Percentiles rank a stretch among this genome's conserved stretches.
These are phyloP conservation scores for Brassica balearica DNA, from an alignment of 441 rosid genomes.

Conservation along the genomic window DNA sequence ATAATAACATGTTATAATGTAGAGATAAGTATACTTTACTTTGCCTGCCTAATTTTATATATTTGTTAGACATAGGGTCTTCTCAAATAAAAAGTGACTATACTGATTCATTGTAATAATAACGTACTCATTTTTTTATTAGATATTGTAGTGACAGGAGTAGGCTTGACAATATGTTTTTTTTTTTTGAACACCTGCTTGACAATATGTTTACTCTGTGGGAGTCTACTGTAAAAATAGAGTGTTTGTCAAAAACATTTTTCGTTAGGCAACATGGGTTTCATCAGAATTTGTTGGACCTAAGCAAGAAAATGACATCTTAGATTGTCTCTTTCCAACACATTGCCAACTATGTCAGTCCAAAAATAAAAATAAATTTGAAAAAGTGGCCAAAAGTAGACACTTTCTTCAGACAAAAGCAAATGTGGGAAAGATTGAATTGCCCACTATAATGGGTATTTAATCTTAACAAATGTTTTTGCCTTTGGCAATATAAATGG, in stretches of 20 bases:
- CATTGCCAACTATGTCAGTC: constrained; percentile 48
- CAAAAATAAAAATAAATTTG: constrained; percentile 35
- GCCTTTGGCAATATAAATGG: constrained; percentile 34
- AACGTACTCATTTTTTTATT: too few species aligned
- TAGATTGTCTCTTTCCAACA: constrained; percentile 48
- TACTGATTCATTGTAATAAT: constrained; percentile 10
- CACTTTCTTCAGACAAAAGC: constrained; percentile 72
- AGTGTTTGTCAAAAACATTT: constrained; percentile 35
- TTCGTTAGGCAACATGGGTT: constrained; percentile 44
- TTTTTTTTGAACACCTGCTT: not conserved
- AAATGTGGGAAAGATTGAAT: constrained; percentile 49
- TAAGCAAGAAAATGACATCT: constrained; percentile 32
- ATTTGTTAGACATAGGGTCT: constrained; percentile 36
- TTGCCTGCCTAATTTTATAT: constrained; percentile 50
- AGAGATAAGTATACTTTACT: constrained; percentile 60
- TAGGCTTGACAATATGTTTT: too few species aligned
- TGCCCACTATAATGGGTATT: constrained; percentile 37
- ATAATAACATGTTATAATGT: constrained; percentile 27
- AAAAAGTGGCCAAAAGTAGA: constrained; percentile 33
- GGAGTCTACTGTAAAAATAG: constrained; percentile 24
- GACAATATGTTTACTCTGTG: constrained; percentile 24
- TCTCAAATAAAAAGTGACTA: constrained; percentile 14
- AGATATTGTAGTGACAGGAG: too few species aligned
- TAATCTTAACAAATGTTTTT: constrained; percentile 35
- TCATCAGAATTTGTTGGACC: constrained; percentile 29